A percentile compares a stretch with the other conserved stretches of the same genome.
These are phyloP conservation scores for Neopestalotiopsis rosae DNA, from an alignment of 2,329 filamentous ascomycete species.

Conservation along the genomic window DNA sequence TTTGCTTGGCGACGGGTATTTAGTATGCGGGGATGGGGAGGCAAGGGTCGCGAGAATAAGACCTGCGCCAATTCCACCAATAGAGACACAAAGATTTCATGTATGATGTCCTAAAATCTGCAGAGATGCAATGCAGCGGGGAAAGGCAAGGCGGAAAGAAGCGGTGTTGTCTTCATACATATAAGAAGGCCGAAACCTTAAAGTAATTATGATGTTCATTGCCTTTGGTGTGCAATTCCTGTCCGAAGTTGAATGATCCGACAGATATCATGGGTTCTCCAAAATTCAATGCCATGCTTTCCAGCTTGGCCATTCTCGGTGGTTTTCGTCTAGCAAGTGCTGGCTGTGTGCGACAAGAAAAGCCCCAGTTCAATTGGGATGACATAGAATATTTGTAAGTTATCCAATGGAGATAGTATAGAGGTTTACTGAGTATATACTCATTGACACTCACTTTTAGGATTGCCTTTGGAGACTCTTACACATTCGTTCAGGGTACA, in stretches of 20 bases:
- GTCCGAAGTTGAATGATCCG: neutral
- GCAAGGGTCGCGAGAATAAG: neutral
- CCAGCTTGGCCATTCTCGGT: neutral
- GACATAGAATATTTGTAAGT: neutral
- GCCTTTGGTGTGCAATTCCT: neutral
- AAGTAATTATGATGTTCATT: neutral
- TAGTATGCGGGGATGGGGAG: neutral
- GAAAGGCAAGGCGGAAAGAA: neutral
- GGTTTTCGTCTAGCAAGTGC: neutral
- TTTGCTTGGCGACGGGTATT: neutral
- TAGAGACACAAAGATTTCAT: neutral
- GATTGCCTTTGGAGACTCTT: conserved; percentile 3
- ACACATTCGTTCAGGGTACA: neutral
- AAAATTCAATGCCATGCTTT: neutral
- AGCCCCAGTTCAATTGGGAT: neutral
- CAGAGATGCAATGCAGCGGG: neutral
- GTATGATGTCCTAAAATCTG: neutral
- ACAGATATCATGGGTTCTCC: neutral
- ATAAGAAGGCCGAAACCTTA: neutral
- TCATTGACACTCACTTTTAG: neutral
- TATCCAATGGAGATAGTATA: neutral
- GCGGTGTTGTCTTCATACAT: neutral
- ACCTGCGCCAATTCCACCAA: neutral
- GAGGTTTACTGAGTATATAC: neutral
- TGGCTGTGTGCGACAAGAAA: neutral